phyloP scores from a whole-genome alignment of 2,329 filamentous ascomycete genomes.

The Arthroderma sp. region DNA sequence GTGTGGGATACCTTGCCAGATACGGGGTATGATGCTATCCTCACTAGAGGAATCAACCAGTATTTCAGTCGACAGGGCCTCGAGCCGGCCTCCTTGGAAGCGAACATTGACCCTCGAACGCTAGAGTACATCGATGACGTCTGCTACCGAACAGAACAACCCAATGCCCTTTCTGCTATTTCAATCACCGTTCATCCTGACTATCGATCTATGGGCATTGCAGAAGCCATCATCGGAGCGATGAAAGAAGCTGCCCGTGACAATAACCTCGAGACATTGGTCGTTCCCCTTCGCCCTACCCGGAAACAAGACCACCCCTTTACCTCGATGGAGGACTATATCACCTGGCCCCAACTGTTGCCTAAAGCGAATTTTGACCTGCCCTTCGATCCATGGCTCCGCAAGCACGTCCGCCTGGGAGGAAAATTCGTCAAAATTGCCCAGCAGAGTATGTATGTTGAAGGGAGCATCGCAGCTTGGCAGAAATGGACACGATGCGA shows the following conservation, averaged over 20 bases:
- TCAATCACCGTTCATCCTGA: not conserved
- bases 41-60: not conserved
- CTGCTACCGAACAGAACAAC: not conserved
- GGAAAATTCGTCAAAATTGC: not conserved
- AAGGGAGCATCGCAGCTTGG: not conserved
- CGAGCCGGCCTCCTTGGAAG: not conserved
- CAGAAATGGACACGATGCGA: not conserved
- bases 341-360: not conserved
- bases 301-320: not conserved
- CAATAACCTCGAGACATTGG: not conserved
- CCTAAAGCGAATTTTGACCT: not conserved
- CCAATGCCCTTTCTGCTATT: not conserved
- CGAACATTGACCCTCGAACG: not conserved
- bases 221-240: not conserved
- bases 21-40: not conserved
- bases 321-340: not conserved
- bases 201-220: not conserved
- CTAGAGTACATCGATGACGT: not conserved
- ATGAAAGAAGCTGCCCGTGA: not conserved
- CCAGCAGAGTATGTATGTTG: not conserved
- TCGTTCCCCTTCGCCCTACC: not conserved
- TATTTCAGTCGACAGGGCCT: not conserved
- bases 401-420: not conserved
- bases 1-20: not conserved
- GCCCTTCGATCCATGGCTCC: conserved; percentile 3